phyloP scores from a whole-genome alignment of 768 basidiomycete genomes.

The Pulveroboletus frians region DNA sequence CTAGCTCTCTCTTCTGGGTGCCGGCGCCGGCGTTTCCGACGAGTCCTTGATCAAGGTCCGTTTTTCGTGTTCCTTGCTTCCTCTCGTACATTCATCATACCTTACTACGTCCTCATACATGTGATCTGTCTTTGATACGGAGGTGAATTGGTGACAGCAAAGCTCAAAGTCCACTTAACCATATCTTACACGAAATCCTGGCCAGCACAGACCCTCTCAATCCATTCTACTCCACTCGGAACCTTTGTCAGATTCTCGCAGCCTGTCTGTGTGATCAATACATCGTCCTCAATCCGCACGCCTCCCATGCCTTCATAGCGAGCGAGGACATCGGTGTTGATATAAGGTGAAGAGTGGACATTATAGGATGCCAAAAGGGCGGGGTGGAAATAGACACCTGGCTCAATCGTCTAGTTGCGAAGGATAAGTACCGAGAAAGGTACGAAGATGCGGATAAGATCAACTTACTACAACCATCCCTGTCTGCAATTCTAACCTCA shows the following conservation, averaged over 20 bases:
- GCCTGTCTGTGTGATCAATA: conserved; percentile 69
- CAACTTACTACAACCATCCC: conserved; percentile 85
- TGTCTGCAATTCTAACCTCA: conserved; percentile 64
- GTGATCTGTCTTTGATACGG: background rate
- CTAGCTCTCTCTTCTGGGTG: too few species aligned
- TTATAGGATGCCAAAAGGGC: conserved; percentile 65
- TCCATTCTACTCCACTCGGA: conserved; percentile 72
- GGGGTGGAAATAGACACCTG: conserved; percentile 83
- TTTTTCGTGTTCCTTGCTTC: too few species aligned
- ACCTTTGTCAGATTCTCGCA: conserved; percentile 85
- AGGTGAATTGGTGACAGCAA: background rate
- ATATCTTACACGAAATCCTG: conserved; percentile 22
- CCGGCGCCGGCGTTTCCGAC: too few species aligned
- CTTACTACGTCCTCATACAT: conserved; percentile 1
- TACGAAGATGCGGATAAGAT: background rate
- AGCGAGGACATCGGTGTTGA: conserved; percentile 32
- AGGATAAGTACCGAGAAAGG: background rate
- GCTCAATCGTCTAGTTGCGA: conserved; percentile 72
- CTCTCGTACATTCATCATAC: background rate
- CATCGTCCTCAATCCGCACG: conserved; percentile 89
- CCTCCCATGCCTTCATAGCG: conserved; percentile 81
- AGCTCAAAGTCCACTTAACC: background rate
- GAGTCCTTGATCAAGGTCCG: too few species aligned
- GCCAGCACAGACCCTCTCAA: conserved; percentile 81
- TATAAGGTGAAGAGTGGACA: conserved; percentile 46